Evolutionary conservation across 1,139 yeast genomes (phyloP).

Genomic region (Kurtzmaniella natalensis): DNA sequence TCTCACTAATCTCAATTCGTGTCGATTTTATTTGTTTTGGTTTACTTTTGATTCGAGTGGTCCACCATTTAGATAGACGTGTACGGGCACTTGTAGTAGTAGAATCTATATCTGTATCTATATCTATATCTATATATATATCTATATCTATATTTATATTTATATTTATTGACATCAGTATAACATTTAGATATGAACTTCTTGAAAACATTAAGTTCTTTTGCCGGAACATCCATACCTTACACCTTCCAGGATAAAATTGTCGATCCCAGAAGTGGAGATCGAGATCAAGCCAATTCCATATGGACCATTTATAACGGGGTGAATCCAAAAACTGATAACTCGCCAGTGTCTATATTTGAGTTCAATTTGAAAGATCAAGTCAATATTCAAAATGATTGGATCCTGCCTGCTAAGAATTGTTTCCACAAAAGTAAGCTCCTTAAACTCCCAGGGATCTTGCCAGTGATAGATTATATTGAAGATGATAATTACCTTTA

Average conservation of each 20-base stretch:
- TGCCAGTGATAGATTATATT: slow-evolving; percentile 63
- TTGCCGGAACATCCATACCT: slow-evolving; percentile 55
- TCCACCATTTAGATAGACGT: no score
- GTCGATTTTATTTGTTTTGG: no score
- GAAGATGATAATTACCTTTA: slow-evolving; percentile 62
- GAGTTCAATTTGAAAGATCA: slow-evolving; percentile 53
- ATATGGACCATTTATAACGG: slow-evolving; percentile 52
- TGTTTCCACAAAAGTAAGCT: slow-evolving; percentile 61
- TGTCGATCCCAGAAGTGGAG: slow-evolving; percentile 14
- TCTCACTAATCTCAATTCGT: no score
- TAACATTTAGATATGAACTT: slow-evolving; percentile 45
- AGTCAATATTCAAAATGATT: slow-evolving; percentile 21
- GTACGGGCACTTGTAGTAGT: no score
- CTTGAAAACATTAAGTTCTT: slow-evolving; percentile 49
- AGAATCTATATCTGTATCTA: no score
- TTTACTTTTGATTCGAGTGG: no score
- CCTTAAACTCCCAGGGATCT: slow-evolving; percentile 74
- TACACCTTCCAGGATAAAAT: slow-evolving; percentile 49
- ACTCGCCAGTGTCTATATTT: slow-evolving; percentile 51
- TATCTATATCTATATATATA: no score
- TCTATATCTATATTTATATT: no score
- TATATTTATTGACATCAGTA: no score
- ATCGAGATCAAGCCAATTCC: slow-evolving; percentile 20
- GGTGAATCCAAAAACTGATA: slow-evolving; percentile 35
- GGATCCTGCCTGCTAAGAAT: slow-evolving; percentile 54